Percentiles rank a stretch among this genome's conserved stretches.
phyloP scores from a whole-genome alignment of 495 filamentous ascomycete species.

The Penicillium angulare region DNA sequence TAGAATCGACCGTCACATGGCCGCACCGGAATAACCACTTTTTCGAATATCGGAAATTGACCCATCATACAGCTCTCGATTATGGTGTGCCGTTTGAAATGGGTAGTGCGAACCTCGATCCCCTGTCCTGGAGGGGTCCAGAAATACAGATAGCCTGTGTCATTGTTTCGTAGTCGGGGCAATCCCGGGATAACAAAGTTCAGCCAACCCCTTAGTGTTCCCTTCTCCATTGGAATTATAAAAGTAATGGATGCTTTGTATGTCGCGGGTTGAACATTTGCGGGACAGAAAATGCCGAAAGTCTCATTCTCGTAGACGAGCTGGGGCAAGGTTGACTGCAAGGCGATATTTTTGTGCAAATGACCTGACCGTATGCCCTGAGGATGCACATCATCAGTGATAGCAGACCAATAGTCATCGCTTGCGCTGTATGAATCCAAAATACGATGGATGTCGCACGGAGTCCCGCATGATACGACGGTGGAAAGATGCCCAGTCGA shows the following conservation, averaged over 20 bases:
- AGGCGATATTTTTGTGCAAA: too few relatives aligned
- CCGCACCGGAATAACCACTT: constrained; percentile 31
- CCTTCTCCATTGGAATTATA: constrained; percentile 14
- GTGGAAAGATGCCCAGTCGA: constrained; percentile 10
- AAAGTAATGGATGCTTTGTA: constrained; percentile 26
- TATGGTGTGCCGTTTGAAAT: constrained; percentile 24
- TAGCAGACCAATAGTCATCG: not conserved
- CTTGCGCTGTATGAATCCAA: not conserved
- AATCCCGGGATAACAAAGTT: constrained; percentile 32
- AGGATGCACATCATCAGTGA: not conserved
- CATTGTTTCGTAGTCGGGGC: constrained; percentile 20
- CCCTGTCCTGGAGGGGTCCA: constrained; percentile 24
- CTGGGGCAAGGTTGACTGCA: constrained; percentile 9
- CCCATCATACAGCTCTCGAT: constrained; percentile 36
- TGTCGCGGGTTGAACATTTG: constrained; percentile 5
- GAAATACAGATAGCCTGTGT: constrained; percentile 33
- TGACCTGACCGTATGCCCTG: too few relatives aligned
- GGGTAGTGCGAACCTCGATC: constrained; percentile 35
- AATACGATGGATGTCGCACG: constrained; percentile 6
- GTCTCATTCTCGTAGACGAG: constrained; percentile 20
- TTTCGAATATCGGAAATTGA: constrained; percentile 24
- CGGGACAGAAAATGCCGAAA: constrained; percentile 20
- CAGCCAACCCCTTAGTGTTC: constrained; percentile 27
- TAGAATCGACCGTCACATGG: constrained; percentile 27
- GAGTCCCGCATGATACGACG: constrained; percentile 10